Base-by-base conservation (phyloP, 2,329 filamentous ascomycete species). In the Cytospora mali region DNA sequence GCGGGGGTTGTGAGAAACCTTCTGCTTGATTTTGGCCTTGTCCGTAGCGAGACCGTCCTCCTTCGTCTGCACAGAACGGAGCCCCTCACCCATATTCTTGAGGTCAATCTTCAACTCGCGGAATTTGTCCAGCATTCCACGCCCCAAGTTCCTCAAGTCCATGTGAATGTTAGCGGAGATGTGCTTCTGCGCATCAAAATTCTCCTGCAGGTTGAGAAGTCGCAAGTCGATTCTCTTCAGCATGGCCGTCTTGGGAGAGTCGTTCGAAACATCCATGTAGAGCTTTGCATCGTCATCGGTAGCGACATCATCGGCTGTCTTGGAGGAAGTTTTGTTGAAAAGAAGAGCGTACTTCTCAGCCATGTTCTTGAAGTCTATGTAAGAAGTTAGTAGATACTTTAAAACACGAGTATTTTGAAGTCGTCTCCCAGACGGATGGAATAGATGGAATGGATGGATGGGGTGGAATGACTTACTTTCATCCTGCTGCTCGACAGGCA, bases 121-220 rank as follows among this genome's bases (percentile, higher is more conserved):
- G 31, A 33, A 33, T 3, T 13, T 3, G 10, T 33, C 31, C 9
- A 33, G 31, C 31, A 33, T 33, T 33, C 31, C 31, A 6, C 9
- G 10, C 14, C 31, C 5, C 10, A 33, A 13, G 31, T 18, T 5
- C 14, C n/a, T n/a, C 16, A n/a, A 6, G 1, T 42, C 18, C 16
- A n/a, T n/a, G 1, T 7, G 2, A 2, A n/a, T 42, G 13, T 6
- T 9, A n/a, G 1, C 9, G 3, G n/a, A 6, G 3, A 1, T 42
- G 35, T 1, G 16, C 42, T 21, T 13, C n/a, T 46, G 39, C 4
- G n/a, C 10, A 2, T 46, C n/a, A 3, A 46, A 1, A n/a, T 46
- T n/a, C n/a, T n/a, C n/a, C n/a, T 46, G 21, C 2, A 46, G 2
- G 9, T 23, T 13, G 42, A 1, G 3, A 10, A 46, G 42, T 9